Percentiles rank a stretch among this genome's conserved stretches.
Conservation (phyloP, 768 basidiomycete genomes). For the Russula virescens region DNA sequence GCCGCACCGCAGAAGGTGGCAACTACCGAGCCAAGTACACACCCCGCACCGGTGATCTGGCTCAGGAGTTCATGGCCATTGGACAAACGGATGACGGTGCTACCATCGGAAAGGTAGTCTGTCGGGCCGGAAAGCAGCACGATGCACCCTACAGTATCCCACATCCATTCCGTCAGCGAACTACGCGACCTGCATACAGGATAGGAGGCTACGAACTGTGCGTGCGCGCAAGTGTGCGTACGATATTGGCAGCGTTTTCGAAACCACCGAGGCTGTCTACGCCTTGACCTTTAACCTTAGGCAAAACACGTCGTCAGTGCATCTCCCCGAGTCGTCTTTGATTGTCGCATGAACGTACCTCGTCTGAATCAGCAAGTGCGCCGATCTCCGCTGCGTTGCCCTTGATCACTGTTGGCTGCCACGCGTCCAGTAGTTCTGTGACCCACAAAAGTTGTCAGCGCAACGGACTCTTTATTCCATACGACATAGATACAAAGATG, state of each 20-base stretch:
- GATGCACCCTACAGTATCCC: conserved; percentile 55
- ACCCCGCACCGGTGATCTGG: conserved; percentile 86
- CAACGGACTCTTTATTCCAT: not conserved
- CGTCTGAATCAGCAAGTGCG: conserved; percentile 64
- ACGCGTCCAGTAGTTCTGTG: conserved; percentile 61
- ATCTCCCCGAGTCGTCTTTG: not conserved
- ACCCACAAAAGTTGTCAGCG: not conserved
- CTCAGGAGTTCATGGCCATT: conserved; percentile 76
- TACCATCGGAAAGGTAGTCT: conserved; percentile 85
- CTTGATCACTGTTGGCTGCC: conserved; percentile 90
- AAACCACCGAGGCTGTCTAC: conserved; percentile 89
- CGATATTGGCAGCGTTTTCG: conserved; percentile 64
- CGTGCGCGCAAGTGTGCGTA: conserved; percentile 60
- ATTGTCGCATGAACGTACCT: conserved; percentile 41
- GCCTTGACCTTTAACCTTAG: conserved; percentile 66
- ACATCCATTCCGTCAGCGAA: not conserved
- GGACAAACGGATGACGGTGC: conserved; percentile 53
- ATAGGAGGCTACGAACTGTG: conserved; percentile 50
- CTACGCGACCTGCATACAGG: not conserved
- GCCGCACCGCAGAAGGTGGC: conserved; percentile 78
- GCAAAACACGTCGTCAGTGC: not conserved
- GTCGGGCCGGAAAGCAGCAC: conserved; percentile 72
- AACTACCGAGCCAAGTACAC: conserved; percentile 71
- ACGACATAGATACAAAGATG: not conserved
- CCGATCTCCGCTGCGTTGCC: conserved; percentile 91